Evolutionary conservation across 306 rosid species (phyloP).

Genomic region (Abrus pulchellus): DNA sequence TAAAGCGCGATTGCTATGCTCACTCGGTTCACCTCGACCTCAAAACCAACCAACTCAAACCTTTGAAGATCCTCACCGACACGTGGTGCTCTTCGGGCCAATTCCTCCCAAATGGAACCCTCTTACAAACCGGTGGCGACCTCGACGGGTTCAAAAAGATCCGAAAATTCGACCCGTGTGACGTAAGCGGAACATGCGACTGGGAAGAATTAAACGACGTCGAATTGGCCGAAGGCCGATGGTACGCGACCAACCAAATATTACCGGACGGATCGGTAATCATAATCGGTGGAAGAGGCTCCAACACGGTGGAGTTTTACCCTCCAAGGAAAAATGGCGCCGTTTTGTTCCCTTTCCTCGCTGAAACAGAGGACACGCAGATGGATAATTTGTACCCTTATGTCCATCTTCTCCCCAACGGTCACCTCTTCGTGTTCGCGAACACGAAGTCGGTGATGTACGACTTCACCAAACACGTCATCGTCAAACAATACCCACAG

Average conservation of each 20-base stretch:
- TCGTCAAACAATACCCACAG: conserved; percentile 61
- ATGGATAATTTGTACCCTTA: conserved; percentile 91
- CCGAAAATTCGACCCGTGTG: conserved; percentile 77
- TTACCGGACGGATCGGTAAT: conserved; percentile 79
- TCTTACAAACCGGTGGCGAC: conserved; percentile 87
- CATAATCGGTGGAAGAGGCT: conserved; percentile 76
- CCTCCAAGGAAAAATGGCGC: conserved; percentile 66
- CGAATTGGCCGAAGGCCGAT: conserved; percentile 65
- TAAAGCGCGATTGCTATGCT: conserved; percentile 82
- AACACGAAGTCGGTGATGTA: conserved; percentile 76
- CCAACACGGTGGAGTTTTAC: conserved; percentile 74
- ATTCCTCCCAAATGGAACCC: conserved; percentile 82
- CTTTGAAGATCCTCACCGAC: conserved; percentile 79
- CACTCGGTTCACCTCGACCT: conserved; percentile 79
- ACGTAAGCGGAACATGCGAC: conserved; percentile 55
- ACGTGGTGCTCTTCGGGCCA: conserved; percentile 98
- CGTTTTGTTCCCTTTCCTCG: conserved; percentile 70
- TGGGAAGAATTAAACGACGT: conserved; percentile 78
- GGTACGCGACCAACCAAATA: conserved; percentile 88
- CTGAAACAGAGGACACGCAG: conserved; percentile 72
- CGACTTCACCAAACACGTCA: conserved; percentile 44
- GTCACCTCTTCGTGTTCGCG: conserved; percentile 81
- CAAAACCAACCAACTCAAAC: conserved; percentile 66
- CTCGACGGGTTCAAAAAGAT: conserved; percentile 74
- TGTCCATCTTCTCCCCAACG: conserved; percentile 85